Evolutionary conservation across 106 monocot genomes (phyloP).

Genomic region (Apostasia shenzhenica): DNA sequence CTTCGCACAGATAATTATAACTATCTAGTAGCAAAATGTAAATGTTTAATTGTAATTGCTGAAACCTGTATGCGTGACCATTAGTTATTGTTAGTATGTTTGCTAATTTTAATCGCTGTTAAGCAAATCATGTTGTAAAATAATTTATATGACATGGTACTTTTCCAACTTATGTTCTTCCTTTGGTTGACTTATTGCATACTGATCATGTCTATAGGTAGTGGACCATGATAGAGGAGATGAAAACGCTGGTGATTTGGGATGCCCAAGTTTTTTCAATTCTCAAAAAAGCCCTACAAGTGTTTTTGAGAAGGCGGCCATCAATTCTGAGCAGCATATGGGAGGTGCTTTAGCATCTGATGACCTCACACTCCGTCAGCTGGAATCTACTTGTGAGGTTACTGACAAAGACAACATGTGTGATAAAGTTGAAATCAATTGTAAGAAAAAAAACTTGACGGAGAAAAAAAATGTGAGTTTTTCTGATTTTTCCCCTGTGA

Average conservation of each 20-base stretch:
- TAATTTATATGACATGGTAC: too few relatives aligned
- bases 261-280: neutral
- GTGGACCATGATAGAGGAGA: neutral
- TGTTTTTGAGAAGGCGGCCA: neutral
- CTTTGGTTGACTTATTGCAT: neutral
- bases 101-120: too few relatives aligned
- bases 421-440: neutral
- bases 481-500: neutral
- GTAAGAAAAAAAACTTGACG: neutral
- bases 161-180: neutral
- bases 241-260: neutral
- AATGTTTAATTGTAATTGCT: too few relatives aligned
- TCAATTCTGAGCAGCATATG: neutral
- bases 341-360: neutral
- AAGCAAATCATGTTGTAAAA: too few relatives aligned
- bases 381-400: neutral
- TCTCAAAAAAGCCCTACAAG: neutral
- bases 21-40: neutral
- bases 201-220: neutral
- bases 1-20: neutral
- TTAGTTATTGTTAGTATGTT: too few relatives aligned
- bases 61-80: too few relatives aligned
- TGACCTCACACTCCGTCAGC: neutral
- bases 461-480: constrained; percentile 4
- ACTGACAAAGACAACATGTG: neutral